Base-by-base conservation (phyloP, 441 rosid genomes). In the Pelargonium myrrhifolium region DNA sequence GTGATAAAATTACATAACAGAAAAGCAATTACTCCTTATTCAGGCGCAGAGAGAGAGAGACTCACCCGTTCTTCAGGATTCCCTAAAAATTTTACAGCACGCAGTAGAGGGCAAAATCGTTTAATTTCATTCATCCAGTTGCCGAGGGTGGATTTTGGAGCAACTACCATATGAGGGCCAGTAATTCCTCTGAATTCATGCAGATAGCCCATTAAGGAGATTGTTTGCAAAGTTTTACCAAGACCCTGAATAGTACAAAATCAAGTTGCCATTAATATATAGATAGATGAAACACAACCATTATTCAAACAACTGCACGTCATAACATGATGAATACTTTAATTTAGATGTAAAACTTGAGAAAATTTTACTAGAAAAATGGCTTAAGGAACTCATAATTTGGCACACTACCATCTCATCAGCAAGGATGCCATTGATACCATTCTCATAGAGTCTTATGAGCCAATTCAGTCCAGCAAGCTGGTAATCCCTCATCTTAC, bases 71-170 rank as follows among this genome's bases (percentile, higher is more conserved):
- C 99, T 64, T 95, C 99, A 64, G 99, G 99, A 83, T 92, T 92
- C 60, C 99, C 99, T 71, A 95, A 96, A 77, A 95, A 95, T 71
- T 95, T 95, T 17, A 95, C 89, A 69, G 98, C 93, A 24, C 95
- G 97, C 65, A 95, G 71, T 68, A 83, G 56, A 12, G 98, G 97
- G 72, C 99, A 95, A 77, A 95, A 95, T n/a, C 98, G 93, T 39
- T 89, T 92, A 75, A 95, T 92, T 82, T 95, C 99, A 70, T 92
- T 95, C 98, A 95, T 95, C 99, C 97, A 95, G 79, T 95, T 95
- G 66, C 99, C 99, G 79, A 95, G 96, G 37, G 99, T 95, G 77
- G 99, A 95, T 79, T 95, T 95, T 60, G 99, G 97, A 66, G 99
- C 97, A 84, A 95, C 99, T 47, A 95, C 99, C 99, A 95, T 90